Evolutionary conservation across 225 moss, liverwort and hornwort species (phyloP), one percentile per base, ranked within the genome.

Genomic region (Asterella californica): DNA sequence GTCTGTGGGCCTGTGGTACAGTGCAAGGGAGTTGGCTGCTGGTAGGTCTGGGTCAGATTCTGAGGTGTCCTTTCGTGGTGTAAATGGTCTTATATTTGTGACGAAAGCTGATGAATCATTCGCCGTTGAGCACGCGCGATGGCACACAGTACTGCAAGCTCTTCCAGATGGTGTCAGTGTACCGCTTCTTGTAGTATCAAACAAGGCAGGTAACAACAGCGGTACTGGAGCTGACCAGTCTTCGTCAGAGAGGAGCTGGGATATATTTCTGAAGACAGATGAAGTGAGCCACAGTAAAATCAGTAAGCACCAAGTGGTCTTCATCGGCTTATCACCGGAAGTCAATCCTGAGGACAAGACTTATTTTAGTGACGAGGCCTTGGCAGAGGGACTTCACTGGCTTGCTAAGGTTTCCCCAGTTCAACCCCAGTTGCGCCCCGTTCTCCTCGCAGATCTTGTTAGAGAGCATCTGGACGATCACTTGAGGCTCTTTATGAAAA

Each of bases 161-260:
- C 79, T 99, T 52, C 85, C 91, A 60, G 89, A 89, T 73, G 94
- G 91, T 85, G 86, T 84, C 29, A 89, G 90, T 74, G 80, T 99
- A 64, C 99, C 99, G 75, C 88, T 95, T 68, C 90, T 99, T 42
- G 79, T 99, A 68, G 72, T 95, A 52, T 92, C 91, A 76, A 83
- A 88, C 29, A 89, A 86, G 52, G 61, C 65, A 70, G 78, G 86
- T 74, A 71, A 76, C 55, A 80, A 83, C 42, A 70, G 76, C 15
- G 82, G 78, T 80, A 82, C 79, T 34, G 86, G 84, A 80, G 86
- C 80, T 30, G 85, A 83, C 86, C 85, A 85, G 82, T 81, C 84
- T 75, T 88, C 75, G 79, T 54, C 79, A 68, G 80, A 53, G 36
- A 78, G 66, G 76, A 54, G 81, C 70, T 95, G 73, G 94, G 90